Evolutionary conservation across 83 land plant species (phyloP), one percentile per base, ranked within the genome.

Genomic region (Diphasiastrum complanatum): DNA sequence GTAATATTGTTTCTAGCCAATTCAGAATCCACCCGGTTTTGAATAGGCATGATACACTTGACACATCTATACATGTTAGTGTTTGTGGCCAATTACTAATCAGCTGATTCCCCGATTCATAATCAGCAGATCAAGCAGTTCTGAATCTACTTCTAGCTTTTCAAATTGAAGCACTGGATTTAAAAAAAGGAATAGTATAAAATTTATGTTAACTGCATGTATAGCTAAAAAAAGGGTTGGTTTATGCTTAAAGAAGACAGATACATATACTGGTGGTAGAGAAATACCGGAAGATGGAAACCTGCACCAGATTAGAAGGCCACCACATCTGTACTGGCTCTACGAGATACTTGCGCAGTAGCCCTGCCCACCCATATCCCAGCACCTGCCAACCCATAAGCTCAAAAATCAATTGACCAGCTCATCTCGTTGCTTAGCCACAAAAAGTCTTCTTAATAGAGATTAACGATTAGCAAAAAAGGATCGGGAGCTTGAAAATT

Each of bases 271-370:
- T 14, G 2, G 18, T 34, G 2, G 16, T 41, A 45, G 19, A 11
- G 22, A 45, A 2, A 10, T 61, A 61, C 64, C 51, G 25, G 64
- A 61, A 61, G n/a, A 61, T 6, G 23, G 64, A 61, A 8, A 61
- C 64, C 25, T 61, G 64, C 48, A 61, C 64, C 3, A 61, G 51
- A 3, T 40, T 61, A 22, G 49, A 12, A 20, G 64, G 64, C 64
- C 64, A 61, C 64, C 64, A 61, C 64, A 61, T 61, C 4, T 61
- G 48, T 36, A 53, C 61, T n/a, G 64, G 64, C 28, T 61, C 64
- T 8, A 61, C 43, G n/a, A 61, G 29, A 25, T 61, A 45, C 28
- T 43, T 61, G 12, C 51, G 19, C 25, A 61, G 22, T 20, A 61
- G 64, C 4, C 64, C 64, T 23, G 64, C 64, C 64, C 64, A 61